A percentile compares a stretch with the other conserved stretches of the same genome.
Evolutionary conservation across 2,329 filamentous ascomycete genomes (phyloP).

Genomic region (Blastomyces gilchristii): DNA sequence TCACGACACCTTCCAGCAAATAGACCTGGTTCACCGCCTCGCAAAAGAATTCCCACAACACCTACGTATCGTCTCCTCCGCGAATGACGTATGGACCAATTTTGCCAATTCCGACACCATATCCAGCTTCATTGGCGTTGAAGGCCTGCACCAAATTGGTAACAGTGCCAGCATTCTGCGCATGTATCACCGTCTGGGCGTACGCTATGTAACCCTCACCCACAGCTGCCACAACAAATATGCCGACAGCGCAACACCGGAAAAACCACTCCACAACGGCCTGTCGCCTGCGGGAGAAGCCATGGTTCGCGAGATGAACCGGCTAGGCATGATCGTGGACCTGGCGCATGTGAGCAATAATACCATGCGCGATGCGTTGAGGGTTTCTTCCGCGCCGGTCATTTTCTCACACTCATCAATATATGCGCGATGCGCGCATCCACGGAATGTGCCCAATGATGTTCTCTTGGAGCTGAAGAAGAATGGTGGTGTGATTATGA

Average conservation of each 20-base stretch:
- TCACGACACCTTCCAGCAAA: conserved; percentile 59
- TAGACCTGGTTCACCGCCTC: conserved; percentile 61
- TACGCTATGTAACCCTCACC: conserved; percentile 78
- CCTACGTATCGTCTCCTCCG: conserved; percentile 48
- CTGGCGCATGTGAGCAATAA: conserved; percentile 67
- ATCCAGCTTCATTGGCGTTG: conserved; percentile 69
- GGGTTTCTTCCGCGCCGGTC: conserved; percentile 66
- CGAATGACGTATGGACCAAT: conserved; percentile 48
- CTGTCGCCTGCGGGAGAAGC: conserved; percentile 59
- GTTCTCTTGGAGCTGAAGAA: conserved; percentile 66
- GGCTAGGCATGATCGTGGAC: conserved; percentile 89
- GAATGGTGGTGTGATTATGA: conserved; percentile 71
- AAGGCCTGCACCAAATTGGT: conserved; percentile 88
- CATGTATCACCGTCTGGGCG: conserved; percentile 64
- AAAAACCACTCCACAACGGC: conserved; percentile 44
- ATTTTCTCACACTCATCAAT: conserved; percentile 87
- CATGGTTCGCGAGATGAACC: conserved; percentile 81
- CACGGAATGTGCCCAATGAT: conserved; percentile 80
- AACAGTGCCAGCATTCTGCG: conserved; percentile 61
- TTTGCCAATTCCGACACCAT: conserved; percentile 58
- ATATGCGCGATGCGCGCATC: conserved; percentile 71
- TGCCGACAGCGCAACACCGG: conserved; percentile 64
- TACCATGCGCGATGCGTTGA: conserved; percentile 76
- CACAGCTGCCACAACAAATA: conserved; percentile 91
- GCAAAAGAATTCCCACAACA: conserved; percentile 53